Evolutionary conservation across 2,329 filamentous ascomycete species (phyloP), one percentile per base, ranked within the genome.

Genomic region (Westerdykella sp.): DNA sequence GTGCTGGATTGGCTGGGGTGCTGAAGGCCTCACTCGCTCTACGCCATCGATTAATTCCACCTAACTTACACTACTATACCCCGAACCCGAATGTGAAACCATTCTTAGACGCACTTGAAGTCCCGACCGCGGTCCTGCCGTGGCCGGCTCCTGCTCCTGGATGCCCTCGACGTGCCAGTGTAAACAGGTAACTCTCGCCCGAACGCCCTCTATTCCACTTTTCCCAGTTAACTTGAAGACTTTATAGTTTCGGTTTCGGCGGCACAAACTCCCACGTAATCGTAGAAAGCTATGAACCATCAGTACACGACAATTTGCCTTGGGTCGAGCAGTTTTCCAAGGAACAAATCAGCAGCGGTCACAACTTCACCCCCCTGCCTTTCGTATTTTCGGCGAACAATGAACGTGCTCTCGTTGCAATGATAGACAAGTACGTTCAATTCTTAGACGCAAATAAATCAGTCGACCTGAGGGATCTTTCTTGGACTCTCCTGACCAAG

Each of bases 1-100:
- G 63, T 2, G 63, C 66, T 6, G 69, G 68, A 14, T 41, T 71
- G 0, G 63, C 63, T 7, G 63, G 61, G 2, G 16, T 72, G n/a
- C 47, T 71, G 9, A 69, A 69, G 40, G 65, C 60, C 3, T 56
- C 59, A 0, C 46, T 71, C 30, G 62, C 68, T 0, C 47, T 73
- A 15, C 59, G 67, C 45, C 45, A 68, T 47, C 45, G 46, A 6
- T 49, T 43, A 1, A 48, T 67, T n/a, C 64, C 63, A 3, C 53
- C 57, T 15, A 65, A 64, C 22, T 44, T 66, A 40, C 55, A 62
- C 21, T 53, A 65, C 31, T 44, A 47, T 16, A 53, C 58, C 32
- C 60, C 59, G 23, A 63, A 57, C 18, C 52, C 56, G 3, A 50
- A 51, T 7, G 54, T 69, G 3, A 54, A 22, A 11, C 37, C 41